Percentiles rank a stretch among this genome's conserved stretches.
Evolutionary conservation across 805 yeast genomes (phyloP).

Genomic region (Kluyveromyces starmeri): DNA sequence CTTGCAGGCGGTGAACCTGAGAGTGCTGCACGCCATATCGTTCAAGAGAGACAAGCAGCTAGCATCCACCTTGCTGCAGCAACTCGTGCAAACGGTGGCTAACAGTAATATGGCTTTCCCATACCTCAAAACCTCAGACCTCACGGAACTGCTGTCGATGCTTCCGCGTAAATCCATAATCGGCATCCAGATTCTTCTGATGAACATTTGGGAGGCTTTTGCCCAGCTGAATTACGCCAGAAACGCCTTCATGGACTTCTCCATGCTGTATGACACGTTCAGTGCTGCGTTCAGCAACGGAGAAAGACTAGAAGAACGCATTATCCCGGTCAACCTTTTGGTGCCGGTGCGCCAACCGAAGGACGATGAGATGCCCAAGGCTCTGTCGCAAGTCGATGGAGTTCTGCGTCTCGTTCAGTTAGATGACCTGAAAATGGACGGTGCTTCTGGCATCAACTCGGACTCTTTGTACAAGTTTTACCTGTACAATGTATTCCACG

Average conservation of each 20-base stretch:
- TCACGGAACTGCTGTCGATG: neutral
- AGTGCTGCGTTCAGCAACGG: neutral
- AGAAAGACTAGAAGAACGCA: neutral
- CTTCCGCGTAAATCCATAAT: neutral
- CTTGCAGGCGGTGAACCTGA: constrained; percentile 5
- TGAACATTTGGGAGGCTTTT: constrained; percentile 1
- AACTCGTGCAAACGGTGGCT: neutral
- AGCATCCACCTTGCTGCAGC: constrained; percentile 1
- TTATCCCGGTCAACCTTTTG: neutral
- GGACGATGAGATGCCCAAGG: no score
- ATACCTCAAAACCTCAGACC: neutral
- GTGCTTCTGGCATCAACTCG: neutral
- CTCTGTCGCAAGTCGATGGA: no score
- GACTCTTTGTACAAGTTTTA: neutral
- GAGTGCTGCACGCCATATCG: constrained; percentile 1
- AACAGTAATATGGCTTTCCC: neutral
- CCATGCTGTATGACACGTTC: neutral
- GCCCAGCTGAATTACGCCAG: neutral
- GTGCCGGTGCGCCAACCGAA: no score
- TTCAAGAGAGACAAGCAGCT: neutral
- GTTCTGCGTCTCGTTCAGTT: neutral
- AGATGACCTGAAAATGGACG: neutral
- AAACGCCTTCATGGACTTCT: neutral
- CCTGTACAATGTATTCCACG: neutral
- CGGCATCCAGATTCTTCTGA: neutral